These are phyloP conservation scores for Vanrija sp. DNA, from an alignment of 1,284 basidiomycete species.

Conservation along the genomic window DNA sequence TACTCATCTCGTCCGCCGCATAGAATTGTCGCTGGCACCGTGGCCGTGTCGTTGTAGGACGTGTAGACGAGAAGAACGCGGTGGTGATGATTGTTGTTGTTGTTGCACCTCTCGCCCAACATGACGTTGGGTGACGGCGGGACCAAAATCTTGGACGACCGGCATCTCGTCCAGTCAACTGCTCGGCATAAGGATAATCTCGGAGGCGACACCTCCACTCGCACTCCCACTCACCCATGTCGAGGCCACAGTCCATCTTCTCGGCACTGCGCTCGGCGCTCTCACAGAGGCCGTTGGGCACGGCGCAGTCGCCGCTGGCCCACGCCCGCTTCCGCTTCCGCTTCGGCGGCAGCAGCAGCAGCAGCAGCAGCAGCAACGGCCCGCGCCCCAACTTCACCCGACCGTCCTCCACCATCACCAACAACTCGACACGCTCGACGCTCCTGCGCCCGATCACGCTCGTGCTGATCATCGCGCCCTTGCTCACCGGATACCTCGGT, in stretches of 20 bases:
- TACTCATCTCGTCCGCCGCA: not conserved
- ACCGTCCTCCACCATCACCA: slow-evolving; percentile 4
- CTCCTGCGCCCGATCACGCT: slow-evolving; percentile 61
- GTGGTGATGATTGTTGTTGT: not conserved
- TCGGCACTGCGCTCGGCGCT: slow-evolving; percentile 11
- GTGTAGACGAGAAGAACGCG: no score
- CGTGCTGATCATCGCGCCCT: slow-evolving; percentile 77
- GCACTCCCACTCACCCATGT: slow-evolving; percentile 9
- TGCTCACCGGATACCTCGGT: slow-evolving; percentile 87
- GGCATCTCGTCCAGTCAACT: not conserved
- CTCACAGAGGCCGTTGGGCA: not conserved
- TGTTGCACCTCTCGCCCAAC: not conserved
- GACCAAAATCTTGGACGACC: slow-evolving; percentile 7
- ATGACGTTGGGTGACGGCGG: slow-evolving; percentile 3
- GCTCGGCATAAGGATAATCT: not conserved
- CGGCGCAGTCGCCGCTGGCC: not conserved
- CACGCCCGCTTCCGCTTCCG: slow-evolving; percentile 1
- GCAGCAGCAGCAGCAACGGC: not conserved
- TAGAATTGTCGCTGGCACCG: not conserved
- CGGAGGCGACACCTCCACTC: not conserved
- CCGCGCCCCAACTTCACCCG: slow-evolving; percentile 1
- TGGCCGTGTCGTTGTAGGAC: not conserved
- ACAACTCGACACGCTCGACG: slow-evolving; percentile 14
- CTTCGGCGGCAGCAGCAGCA: no score
- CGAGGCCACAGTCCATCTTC: slow-evolving; percentile 11